phyloP scores from a whole-genome alignment of 1,139 yeast genomes.

The Hyphopichia wangnamkhiaoensis region DNA sequence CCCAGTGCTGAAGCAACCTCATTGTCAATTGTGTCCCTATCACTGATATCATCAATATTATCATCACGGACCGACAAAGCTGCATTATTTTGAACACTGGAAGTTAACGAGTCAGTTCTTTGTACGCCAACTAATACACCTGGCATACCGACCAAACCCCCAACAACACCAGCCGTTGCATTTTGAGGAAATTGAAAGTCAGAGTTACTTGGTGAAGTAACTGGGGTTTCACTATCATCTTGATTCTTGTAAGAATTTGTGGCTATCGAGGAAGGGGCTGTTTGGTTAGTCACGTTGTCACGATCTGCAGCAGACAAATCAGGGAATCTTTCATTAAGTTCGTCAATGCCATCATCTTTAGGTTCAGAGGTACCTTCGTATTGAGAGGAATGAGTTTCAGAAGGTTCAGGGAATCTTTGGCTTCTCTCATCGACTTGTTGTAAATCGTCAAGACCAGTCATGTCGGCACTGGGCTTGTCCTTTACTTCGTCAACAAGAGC shows the following conservation, averaged over 20 bases:
- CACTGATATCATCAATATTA: constrained; percentile 58
- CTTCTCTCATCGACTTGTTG: constrained; percentile 11
- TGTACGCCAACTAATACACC: constrained; percentile 49
- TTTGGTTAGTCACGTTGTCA: constrained; percentile 25
- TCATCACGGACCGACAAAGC: constrained; percentile 87
- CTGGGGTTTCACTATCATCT: constrained; percentile 50
- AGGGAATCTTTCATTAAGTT: constrained; percentile 18
- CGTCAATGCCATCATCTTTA: constrained; percentile 10
- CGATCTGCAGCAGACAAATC: constrained; percentile 15
- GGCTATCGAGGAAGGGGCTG: constrained; percentile 39
- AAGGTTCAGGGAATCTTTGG: constrained; percentile 4
- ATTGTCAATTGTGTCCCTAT: constrained; percentile 55
- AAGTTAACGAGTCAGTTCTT: constrained; percentile 77
- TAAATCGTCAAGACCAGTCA: constrained; percentile 30
- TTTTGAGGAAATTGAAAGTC: constrained; percentile 57
- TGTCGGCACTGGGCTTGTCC: constrained; percentile 24
- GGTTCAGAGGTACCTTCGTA: constrained; percentile 6
- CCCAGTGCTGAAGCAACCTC: constrained; percentile 13
- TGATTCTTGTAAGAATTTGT: constrained; percentile 25
- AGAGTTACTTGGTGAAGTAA: constrained; percentile 57
- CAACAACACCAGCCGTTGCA: constrained; percentile 32
- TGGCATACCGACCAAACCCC: constrained; percentile 50
- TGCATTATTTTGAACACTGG: constrained; percentile 90
- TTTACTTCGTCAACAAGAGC: constrained; percentile 28
- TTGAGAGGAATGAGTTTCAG: constrained; percentile 5